These are phyloP conservation scores for Neurospora sp. DNA, from an alignment of 495 filamentous ascomycete species.

Conservation along the genomic window DNA sequence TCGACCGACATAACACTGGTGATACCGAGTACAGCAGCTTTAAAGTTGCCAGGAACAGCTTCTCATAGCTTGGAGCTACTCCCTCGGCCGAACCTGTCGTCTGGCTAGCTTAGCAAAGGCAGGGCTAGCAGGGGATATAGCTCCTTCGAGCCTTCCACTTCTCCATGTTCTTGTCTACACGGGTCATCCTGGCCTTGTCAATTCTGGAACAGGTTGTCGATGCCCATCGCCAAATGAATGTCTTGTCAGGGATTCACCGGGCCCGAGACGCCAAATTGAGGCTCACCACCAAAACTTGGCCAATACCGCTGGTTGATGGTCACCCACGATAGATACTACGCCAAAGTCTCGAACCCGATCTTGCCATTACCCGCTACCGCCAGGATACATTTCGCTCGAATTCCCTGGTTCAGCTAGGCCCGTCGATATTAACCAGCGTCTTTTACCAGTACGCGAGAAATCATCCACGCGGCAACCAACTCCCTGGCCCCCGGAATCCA, in stretches of 20 bases:
- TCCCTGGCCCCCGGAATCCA: too few relatives aligned
- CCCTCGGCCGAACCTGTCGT: background rate
- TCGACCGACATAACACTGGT: background rate
- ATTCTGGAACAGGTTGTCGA: background rate
- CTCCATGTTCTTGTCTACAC: background rate
- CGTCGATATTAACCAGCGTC: conserved; percentile 17
- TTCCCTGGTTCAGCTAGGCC: conserved; percentile 18
- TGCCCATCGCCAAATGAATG: background rate
- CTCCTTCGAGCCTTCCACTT: background rate
- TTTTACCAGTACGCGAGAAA: conserved; percentile 11
- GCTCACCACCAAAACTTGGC: background rate
- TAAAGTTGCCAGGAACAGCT: background rate
- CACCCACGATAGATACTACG: background rate
- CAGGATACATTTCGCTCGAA: conserved; percentile 1
- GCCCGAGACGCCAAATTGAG: background rate
- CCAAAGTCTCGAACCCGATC: background rate
- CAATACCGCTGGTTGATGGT: background rate
- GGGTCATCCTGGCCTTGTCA: background rate
- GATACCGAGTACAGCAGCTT: background rate
- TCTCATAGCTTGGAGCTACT: background rate
- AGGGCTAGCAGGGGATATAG: background rate
- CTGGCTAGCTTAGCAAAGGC: background rate
- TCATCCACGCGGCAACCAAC: too few relatives aligned
- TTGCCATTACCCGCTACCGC: background rate
- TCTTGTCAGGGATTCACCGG: background rate